Evolutionary conservation across 164 flowering plant species (phyloP), one percentile per base, ranked within the genome.

Genomic region (Tetracentron sinense): DNA sequence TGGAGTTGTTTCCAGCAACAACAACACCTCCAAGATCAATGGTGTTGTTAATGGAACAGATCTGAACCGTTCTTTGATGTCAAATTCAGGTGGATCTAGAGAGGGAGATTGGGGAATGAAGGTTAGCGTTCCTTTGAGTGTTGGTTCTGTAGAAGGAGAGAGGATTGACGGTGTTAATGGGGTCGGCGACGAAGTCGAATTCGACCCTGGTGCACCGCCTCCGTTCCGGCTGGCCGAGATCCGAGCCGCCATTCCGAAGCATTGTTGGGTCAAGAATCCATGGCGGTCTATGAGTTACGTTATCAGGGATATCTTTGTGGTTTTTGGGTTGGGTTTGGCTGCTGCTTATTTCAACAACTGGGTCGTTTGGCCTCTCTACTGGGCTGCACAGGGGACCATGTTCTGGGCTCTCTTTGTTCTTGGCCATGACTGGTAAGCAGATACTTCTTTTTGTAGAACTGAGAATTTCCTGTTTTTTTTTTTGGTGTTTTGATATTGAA

Each of bases 371-470:
- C 85, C 89, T 69, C 64, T 89, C 23, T 87, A 89, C 68, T 87
- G 96, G 93, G 58, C 62, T 70, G 91, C 84, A 63, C 93, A 87
- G 62, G 85, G 93, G 16, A 89, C 96, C 60, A 87, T 89, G 96
- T 89, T 89, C 48, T 89, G 93, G 93, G 93, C 88, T 63, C 76
- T 89, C 57, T 89, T 87, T 78, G 93, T 89, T 75, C 89, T 89
- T 74, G 96, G 93, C 26, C 96, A 87, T 76, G 96, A 89, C 31
- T 84, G 91, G 96, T 86, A 71, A 69, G 51, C 20, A 2, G 20
- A 16, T 6, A 7, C 6, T 17, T 12, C 20, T n/a, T 26, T 27
- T 42, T 17, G 10, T 42, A 3, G 10, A 15, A 22, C 8, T 52
- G 12, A 52, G 10, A 30, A 21, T 4, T 19, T 57, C 23, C 19